These are phyloP conservation scores for Moesziomyces globuligerus DNA, from an alignment of 1,284 basidiomycete genomes.

Conservation along the genomic window DNA sequence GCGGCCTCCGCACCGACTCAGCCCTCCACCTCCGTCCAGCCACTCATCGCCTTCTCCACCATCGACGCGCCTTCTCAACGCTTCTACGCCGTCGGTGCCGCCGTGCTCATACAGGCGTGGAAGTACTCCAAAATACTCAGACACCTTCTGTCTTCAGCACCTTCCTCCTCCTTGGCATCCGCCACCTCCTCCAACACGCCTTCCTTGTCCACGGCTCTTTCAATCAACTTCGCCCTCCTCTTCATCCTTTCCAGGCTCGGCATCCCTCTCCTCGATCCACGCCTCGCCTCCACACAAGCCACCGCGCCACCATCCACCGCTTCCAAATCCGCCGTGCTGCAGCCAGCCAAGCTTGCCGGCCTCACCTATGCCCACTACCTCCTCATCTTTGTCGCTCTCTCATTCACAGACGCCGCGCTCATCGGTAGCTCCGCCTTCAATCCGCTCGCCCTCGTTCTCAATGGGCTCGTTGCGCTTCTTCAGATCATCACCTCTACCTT, in stretches of 20 bases:
- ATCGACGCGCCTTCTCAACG: constrained; percentile 71
- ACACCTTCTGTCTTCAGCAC: constrained; percentile 6
- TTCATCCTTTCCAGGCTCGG: constrained; percentile 75
- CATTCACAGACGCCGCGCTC: constrained; percentile 37
- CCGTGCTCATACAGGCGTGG: constrained; percentile 70
- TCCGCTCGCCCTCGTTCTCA: constrained; percentile 25
- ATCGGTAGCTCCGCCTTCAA: constrained; percentile 34
- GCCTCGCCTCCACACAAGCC: constrained; percentile 73
- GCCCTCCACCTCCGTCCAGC: constrained; percentile 29
- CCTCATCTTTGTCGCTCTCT: constrained; percentile 38
- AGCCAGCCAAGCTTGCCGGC: constrained; percentile 67
- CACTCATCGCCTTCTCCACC: constrained; percentile 66
- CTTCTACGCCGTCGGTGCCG: constrained; percentile 70
- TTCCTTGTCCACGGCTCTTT: constrained; percentile 72
- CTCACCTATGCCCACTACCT: constrained; percentile 40
- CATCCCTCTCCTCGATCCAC: constrained; percentile 80
- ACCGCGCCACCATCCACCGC: constrained; percentile 74
- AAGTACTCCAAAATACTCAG: constrained; percentile 29
- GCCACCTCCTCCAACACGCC: constrained; percentile 71
- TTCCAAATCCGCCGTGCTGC: constrained; percentile 78
- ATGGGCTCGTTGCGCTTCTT: constrained; percentile 17
- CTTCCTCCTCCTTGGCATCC: constrained; percentile 14
- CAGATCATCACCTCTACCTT: constrained; percentile 24
- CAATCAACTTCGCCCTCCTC: constrained; percentile 71
- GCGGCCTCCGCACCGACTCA: constrained; percentile 1